These are phyloP conservation scores for Vanrija humicola DNA, from an alignment of 1,284 basidiomycete genomes.

Conservation along the genomic window DNA sequence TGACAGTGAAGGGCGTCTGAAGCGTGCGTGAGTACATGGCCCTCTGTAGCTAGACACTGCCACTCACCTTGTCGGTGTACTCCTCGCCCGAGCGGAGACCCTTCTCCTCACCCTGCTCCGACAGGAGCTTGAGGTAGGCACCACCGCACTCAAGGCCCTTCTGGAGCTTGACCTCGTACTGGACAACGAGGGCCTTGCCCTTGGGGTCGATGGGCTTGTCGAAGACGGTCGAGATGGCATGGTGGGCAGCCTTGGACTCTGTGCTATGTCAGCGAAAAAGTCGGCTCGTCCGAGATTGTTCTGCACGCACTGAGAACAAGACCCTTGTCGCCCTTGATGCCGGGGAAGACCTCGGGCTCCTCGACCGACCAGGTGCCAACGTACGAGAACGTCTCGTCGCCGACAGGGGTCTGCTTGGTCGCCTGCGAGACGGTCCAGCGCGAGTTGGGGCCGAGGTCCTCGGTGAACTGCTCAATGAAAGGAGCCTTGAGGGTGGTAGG, in stretches of 20 bases:
- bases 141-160: conserved; percentile 99
- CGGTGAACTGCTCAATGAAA: conserved; percentile 96
- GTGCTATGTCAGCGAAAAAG: conserved; percentile 10
- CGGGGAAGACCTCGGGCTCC: conserved; percentile 68
- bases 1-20: conserved; percentile 89
- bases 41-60: conserved; percentile 10
- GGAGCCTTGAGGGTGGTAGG: conserved; percentile 79
- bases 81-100: conserved; percentile 91
- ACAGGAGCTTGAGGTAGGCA: conserved; percentile 95
- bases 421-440: conserved; percentile 96
- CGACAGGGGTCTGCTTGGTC: conserved; percentile 92
- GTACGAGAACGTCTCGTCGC: conserved; percentile 91
- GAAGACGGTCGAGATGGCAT: conserved; percentile 96
- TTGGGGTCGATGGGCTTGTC: conserved; percentile 68
- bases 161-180: conserved; percentile 99
- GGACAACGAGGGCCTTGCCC: conserved; percentile 85
- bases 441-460: conserved; percentile 58
- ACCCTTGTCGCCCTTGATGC: conserved; percentile 75
- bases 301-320: conserved; percentile 66
- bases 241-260: conserved; percentile 55
- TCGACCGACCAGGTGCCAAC: conserved; percentile 97
- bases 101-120: conserved; percentile 53
- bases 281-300: neutral
- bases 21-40: too few species aligned
- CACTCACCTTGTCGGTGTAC: conserved; percentile 71